These are phyloP conservation scores for Plasmodium blacklocki DNA, from an alignment of 169 alveolate genomes.

Conservation along the genomic window DNA sequence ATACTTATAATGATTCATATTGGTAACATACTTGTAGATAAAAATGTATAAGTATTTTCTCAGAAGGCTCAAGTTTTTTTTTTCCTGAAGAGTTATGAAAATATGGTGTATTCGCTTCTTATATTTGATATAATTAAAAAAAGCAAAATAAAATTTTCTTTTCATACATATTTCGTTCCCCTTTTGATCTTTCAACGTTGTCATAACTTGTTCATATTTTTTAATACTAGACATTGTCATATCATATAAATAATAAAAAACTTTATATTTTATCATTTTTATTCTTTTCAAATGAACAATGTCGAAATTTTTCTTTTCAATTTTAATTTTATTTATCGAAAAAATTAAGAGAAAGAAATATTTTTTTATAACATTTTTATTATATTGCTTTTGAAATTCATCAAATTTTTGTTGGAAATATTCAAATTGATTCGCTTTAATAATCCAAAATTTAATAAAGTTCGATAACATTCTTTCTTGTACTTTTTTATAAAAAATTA, in stretches of 20 bases:
- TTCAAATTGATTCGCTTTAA: neutral
- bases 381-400: slow-evolving; percentile 3
- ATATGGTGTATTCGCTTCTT: no score
- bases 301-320: slow-evolving; percentile 53
- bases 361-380: slow-evolving; percentile 30
- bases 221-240: neutral
- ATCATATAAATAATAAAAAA: slow-evolving; percentile 2
- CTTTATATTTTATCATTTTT: slow-evolving; percentile 22
- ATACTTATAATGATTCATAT: slow-evolving; percentile 36
- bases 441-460: slow-evolving; percentile 17
- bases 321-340: slow-evolving; percentile 47
- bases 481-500: slow-evolving; percentile 24
- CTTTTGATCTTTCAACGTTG: no score
- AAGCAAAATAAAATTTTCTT: no score
- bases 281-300: slow-evolving; percentile 45
- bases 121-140: no score
- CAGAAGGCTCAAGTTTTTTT: slow-evolving; percentile 14
- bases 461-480: slow-evolving; percentile 13
- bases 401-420: slow-evolving; percentile 3
- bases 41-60: slow-evolving; percentile 30
- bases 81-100: neutral
- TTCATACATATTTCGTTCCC: no score
- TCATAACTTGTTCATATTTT: no score
- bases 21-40: slow-evolving; percentile 46
- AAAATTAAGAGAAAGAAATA: slow-evolving; percentile 52